Percentiles rank a stretch among this genome's conserved stretches.
Evolutionary conservation across 495 filamentous ascomycete species (phyloP).

Genomic region (Geoglossum glabrum): DNA sequence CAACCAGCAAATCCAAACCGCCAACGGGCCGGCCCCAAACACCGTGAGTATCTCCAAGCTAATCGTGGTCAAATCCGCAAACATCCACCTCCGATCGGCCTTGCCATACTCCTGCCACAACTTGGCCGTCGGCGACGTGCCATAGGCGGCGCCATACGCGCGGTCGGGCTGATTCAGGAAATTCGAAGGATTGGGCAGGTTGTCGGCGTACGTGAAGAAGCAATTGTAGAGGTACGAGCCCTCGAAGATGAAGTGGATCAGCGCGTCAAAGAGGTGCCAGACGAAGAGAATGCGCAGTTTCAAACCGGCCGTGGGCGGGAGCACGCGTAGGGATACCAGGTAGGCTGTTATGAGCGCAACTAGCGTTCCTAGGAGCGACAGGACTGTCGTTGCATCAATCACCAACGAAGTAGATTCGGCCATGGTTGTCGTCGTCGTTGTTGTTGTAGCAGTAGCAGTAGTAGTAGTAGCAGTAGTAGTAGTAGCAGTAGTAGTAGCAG

Average conservation of each 20-base stretch:
- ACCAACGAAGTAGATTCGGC: too few species aligned
- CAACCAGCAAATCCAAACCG: constrained; percentile 47
- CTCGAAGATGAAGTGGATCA: constrained; percentile 79
- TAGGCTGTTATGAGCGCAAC: constrained; percentile 1
- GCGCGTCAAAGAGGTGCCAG: constrained; percentile 85
- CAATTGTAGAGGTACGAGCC: constrained; percentile 82
- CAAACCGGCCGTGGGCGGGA: constrained; percentile 8
- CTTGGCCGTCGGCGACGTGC: constrained; percentile 37
- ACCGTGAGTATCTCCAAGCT: constrained; percentile 77
- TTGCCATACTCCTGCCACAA: constrained; percentile 89
- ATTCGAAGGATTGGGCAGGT: neutral
- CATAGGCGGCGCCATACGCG: constrained; percentile 56
- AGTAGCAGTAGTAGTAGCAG: too few species aligned
- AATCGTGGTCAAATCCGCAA: constrained; percentile 56
- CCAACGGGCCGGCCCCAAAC: constrained; percentile 50
- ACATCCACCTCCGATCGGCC: constrained; percentile 69
- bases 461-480: too few species aligned
- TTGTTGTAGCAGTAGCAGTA: too few species aligned
- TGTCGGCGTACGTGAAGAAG: constrained; percentile 38
- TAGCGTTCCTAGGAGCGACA: constrained; percentile 1
- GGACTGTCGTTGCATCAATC: neutral
- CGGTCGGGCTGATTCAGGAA: constrained; percentile 33
- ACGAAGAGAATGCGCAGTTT: constrained; percentile 31
- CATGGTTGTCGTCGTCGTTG: too few species aligned
- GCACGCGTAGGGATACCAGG: neutral